Conservation (phyloP, 2,329 filamentous ascomycete genomes). For the Hypoxylon sp. region DNA sequence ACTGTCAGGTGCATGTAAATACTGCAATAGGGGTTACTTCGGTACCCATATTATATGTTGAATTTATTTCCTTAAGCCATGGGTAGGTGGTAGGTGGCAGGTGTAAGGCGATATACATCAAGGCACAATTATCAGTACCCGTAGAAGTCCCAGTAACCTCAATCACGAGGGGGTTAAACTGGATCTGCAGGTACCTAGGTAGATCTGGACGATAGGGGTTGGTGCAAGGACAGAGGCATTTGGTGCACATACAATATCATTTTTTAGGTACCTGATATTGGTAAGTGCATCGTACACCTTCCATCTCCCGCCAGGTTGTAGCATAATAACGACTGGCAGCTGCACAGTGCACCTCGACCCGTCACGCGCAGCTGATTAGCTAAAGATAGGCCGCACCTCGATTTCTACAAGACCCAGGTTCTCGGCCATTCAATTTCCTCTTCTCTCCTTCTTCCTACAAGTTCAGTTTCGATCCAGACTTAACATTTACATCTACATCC, state of each 20-base stretch:
- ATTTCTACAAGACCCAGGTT: background rate
- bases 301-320: background rate
- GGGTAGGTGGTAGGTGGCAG: background rate
- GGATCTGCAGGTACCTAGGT: background rate
- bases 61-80: too few relatives aligned
- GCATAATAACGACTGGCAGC: background rate
- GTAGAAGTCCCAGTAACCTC: background rate
- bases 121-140: too few relatives aligned
- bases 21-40: too few relatives aligned
- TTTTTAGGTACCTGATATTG: background rate
- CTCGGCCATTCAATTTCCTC: background rate
- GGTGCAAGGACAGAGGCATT: background rate
- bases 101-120: too few relatives aligned
- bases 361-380: slow-evolving; percentile 4
- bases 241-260: background rate
- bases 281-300: background rate
- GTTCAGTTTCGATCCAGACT: background rate
- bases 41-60: too few relatives aligned
- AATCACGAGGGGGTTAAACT: background rate
- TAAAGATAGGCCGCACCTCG: too few relatives aligned
- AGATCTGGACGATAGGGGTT: background rate
- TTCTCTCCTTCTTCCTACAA: slow-evolving; percentile 5
- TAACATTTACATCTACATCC: background rate
- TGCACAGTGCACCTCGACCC: background rate
- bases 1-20: too few relatives aligned